Evolutionary conservation across 1,284 basidiomycete genomes (phyloP).

Genomic region (Leccinum fallax): DNA sequence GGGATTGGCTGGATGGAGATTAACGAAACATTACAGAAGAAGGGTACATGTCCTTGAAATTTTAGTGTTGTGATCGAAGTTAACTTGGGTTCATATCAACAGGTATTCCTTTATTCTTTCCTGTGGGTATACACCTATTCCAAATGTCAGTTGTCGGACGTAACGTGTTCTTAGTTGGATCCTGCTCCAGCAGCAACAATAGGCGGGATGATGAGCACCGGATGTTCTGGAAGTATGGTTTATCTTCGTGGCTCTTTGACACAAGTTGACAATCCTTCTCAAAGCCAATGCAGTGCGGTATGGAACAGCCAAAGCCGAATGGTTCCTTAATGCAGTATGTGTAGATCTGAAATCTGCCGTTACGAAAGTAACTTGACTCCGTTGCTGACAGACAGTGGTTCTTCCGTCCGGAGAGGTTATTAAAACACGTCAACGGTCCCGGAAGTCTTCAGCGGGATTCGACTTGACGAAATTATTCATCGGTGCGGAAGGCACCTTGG

Average conservation of each 20-base stretch:
- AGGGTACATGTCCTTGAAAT: slow-evolving; percentile 43
- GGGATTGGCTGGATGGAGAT: slow-evolving; percentile 87
- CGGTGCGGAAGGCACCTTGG: slow-evolving; percentile 92
- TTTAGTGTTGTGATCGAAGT: not conserved
- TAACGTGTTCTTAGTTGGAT: slow-evolving; percentile 56
- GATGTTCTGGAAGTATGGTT: slow-evolving; percentile 72
- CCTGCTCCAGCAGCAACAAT: slow-evolving; percentile 82
- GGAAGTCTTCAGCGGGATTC: slow-evolving; percentile 91
- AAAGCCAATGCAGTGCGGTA: slow-evolving; percentile 87
- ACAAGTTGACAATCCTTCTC: slow-evolving; percentile 1
- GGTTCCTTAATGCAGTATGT: slow-evolving; percentile 78
- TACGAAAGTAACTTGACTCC: not conserved
- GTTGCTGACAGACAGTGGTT: slow-evolving; percentile 70
- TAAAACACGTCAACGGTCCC: slow-evolving; percentile 84
- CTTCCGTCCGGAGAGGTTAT: slow-evolving; percentile 91
- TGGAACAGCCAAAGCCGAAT: slow-evolving; percentile 83
- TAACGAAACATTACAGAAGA: slow-evolving; percentile 71
- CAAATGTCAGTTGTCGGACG: not conserved
- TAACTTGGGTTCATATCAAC: not conserved
- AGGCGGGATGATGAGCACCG: slow-evolving; percentile 90
- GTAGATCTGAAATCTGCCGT: not conserved
- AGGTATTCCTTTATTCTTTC: slow-evolving; percentile 86
- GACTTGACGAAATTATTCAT: slow-evolving; percentile 93
- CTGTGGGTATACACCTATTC: slow-evolving; percentile 49
- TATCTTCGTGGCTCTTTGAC: slow-evolving; percentile 1